Evolutionary conservation across 495 filamentous ascomycete species (phyloP), one percentile per base, ranked within the genome.

Genomic region (Talaromyces thailandensis): DNA sequence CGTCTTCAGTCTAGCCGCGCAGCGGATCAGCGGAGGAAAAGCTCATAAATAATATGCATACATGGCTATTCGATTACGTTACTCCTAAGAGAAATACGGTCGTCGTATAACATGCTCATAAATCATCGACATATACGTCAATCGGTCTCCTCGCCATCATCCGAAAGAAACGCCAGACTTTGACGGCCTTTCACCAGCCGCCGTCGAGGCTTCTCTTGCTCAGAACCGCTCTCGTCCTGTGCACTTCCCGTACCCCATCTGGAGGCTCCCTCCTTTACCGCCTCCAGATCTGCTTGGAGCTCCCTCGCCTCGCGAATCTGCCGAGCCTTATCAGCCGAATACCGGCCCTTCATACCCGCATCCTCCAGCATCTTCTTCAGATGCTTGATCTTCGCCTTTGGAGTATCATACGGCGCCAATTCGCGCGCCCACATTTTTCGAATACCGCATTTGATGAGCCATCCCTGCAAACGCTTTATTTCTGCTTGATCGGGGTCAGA

Each of bases 371-470:
- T 86, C 3, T 72, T 71, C 67, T 84, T 91, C 14, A 98, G 82
- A 72, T 96, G 91, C 61, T 76, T 75, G 62, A 97, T 92, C 77
- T 96, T 97, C 8, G 82, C 90, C 66, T 87, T 89, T 14, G 82
- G 70, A 26, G 87, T 90, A 52, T 85, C 87, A 69, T 84, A 88
- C 64, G 90, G 87, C 62, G 81, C 80, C 57, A 98, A 81, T 74
- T 96, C 91, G 61, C 86, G 84, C 40, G 79, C 79, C 94, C 95
- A 98, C 65, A 97, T 82, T 70, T 97, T 98, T 32, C 91, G 89
- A 55, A 98, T 85, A 21, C 94, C 94, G 68, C 94, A 98, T 76
- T 96, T 97, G 48, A 89, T 67, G 29, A 98, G 81, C 74, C 92
- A 91, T 23, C 84, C 82, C 74, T 98, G 94, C 16, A 98, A 81